Evolutionary conservation across 768 basidiomycete species (phyloP).

Genomic region (Pulveroboletus frians): DNA sequence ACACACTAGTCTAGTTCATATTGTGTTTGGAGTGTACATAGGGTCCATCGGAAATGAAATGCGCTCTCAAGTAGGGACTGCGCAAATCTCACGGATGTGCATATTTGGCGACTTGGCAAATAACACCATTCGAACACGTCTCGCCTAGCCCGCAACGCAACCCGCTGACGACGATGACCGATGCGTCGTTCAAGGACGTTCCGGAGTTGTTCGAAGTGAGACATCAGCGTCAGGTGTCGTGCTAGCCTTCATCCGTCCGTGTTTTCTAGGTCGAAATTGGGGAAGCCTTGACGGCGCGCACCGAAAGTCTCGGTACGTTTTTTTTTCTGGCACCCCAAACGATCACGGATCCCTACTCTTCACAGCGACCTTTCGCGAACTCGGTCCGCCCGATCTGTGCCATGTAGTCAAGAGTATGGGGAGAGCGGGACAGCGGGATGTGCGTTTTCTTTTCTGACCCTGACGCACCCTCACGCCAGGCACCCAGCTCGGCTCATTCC

Average conservation of each 20-base stretch:
- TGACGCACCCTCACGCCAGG: neutral
- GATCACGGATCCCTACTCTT: neutral
- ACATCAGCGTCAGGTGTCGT: neutral
- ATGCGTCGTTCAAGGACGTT: slow-evolving; percentile 84
- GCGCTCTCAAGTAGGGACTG: neutral
- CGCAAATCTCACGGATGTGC: slow-evolving; percentile 4
- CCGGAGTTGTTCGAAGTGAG: slow-evolving; percentile 95
- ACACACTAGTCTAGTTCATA: slow-evolving; percentile 8
- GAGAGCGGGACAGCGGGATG: slow-evolving; percentile 79
- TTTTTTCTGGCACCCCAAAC: neutral
- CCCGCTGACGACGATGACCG: slow-evolving; percentile 41
- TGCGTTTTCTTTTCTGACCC: slow-evolving; percentile 35
- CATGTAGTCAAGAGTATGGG: slow-evolving; percentile 93
- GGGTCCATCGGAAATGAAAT: slow-evolving; percentile 4
- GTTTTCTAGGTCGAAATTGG: slow-evolving; percentile 72
- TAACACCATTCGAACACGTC: neutral
- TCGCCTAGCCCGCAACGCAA: neutral
- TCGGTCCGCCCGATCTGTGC: slow-evolving; percentile 95
- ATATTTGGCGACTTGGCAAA: slow-evolving; percentile 25
- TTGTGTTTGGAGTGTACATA: slow-evolving; percentile 17
- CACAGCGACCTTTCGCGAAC: slow-evolving; percentile 89
- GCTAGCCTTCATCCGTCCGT: slow-evolving; percentile 1
- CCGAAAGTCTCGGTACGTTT: slow-evolving; percentile 81
- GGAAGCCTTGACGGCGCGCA: slow-evolving; percentile 83
- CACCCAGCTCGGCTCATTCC: slow-evolving; percentile 84